Evolutionary conservation across 1,284 basidiomycete genomes (phyloP).

Genomic region (Irpex sp.): DNA sequence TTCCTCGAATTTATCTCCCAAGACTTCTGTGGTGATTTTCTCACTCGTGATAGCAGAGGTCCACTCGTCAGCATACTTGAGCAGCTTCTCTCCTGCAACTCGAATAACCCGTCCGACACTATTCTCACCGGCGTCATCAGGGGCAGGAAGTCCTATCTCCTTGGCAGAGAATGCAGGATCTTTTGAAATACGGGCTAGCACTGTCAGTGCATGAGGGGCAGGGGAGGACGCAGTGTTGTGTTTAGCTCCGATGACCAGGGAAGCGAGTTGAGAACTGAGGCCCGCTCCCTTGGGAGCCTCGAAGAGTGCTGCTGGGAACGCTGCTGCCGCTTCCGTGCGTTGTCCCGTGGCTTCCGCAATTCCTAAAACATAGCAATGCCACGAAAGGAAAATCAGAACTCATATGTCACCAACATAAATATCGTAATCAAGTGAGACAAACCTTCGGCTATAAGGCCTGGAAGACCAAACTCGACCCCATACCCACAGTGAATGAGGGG

Average conservation of each 20-base stretch:
- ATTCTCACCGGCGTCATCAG: constrained; percentile 31
- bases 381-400: not conserved
- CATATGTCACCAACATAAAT: not conserved
- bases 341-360: constrained; percentile 46
- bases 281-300: constrained; percentile 17
- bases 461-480: constrained; percentile 70
- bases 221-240: constrained; percentile 20
- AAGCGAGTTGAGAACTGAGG: constrained; percentile 27
- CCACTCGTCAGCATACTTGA: constrained; percentile 59
- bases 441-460: constrained; percentile 75
- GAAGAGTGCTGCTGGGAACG: constrained; percentile 39
- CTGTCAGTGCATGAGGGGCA: constrained; percentile 41
- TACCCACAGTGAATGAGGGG: constrained; percentile 74
- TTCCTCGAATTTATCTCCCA: constrained; percentile 53
- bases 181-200: constrained; percentile 46
- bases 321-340: constrained; percentile 23
- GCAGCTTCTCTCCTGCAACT: constrained; percentile 43
- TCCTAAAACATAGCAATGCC: constrained; percentile 28
- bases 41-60: constrained; percentile 39
- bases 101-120: constrained; percentile 39
- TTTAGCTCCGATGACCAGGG: constrained; percentile 23
- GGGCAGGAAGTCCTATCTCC: constrained; percentile 51
- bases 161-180: constrained; percentile 41
- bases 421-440: constrained; percentile 10
- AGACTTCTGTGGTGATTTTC: constrained; percentile 30